Base-by-base conservation (phyloP, 768 basidiomycete genomes). In the Agaricus bisporus region DNA sequence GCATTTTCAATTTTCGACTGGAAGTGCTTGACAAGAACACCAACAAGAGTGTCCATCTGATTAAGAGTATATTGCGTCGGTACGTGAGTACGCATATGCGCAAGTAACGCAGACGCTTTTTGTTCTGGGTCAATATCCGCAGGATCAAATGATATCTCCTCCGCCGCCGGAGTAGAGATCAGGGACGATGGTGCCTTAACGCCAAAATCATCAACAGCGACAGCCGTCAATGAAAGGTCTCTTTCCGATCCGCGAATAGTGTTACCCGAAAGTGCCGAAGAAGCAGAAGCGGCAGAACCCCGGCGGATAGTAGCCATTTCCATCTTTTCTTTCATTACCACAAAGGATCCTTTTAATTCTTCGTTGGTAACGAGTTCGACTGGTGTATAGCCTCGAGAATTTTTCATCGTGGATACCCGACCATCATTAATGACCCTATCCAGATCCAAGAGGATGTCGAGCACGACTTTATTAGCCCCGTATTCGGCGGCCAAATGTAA, bases 401-500 rank as follows among this genome's bases (percentile, higher is more conserved):
- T 90, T 49, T 81, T 79, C 65, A 85, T 64, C 58, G 81, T 77
- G 28, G 80, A 76, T 32, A 83, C 75, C 1, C 70, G 63, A 41
- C 81, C 77, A 12, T 73, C 76, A 11, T 46, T 47, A 4, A 48
- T 36, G 17, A 54, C 45, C 0, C 70, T 68, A 62, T 91, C 88
- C 58, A 79, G 84, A 42, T 85, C 78, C 43, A 91, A 72, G 54
- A 91, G 71, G 39, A 84, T 76, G 49, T 74, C 71, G 39, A 90
- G 67, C 17, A 89, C 66, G 49, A 85, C 82, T 17, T 82, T 68
- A 66, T 77, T 86, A 51, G 77, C 70, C 43, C 88, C 88, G 58
- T 81, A 79, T 61, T 88, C 86, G 11, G 88, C 88, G 44, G 87
- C 88, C 56, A 88, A 71, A 70, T 91, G 88, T 46, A 91, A 74